Conservation (phyloP, 2,329 filamentous ascomycete species). For the Hansfordia pulvinata region DNA sequence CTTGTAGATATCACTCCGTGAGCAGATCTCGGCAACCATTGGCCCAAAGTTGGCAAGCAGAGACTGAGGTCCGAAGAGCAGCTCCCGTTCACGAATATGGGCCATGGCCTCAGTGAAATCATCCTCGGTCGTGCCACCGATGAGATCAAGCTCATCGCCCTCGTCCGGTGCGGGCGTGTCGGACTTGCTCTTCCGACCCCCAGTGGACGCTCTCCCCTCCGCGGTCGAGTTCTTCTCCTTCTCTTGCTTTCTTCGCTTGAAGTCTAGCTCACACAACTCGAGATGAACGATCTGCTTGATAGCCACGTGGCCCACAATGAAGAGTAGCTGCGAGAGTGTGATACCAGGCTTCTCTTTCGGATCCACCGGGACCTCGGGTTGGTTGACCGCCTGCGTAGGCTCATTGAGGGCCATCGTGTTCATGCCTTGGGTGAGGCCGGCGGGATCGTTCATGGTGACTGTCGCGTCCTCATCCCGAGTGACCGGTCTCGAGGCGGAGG, state of each 20-base stretch:
- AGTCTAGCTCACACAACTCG: slow-evolving; percentile 93
- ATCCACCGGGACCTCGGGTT: slow-evolving; percentile 20
- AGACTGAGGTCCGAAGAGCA: slow-evolving; percentile 67
- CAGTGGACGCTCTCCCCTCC: slow-evolving; percentile 14
- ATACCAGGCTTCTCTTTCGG: slow-evolving; percentile 56
- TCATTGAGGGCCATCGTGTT: slow-evolving; percentile 12
- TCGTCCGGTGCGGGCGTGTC: slow-evolving; percentile 38
- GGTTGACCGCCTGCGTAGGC: slow-evolving; percentile 17
- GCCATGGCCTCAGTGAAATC: slow-evolving; percentile 82
- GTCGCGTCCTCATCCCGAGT: slow-evolving; percentile 30
- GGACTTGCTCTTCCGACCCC: slow-evolving; percentile 16
- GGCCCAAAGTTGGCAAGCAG: slow-evolving; percentile 85
- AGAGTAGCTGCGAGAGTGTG: slow-evolving; percentile 78
- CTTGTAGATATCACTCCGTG: slow-evolving; percentile 83
- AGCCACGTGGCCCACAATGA: slow-evolving; percentile 90
- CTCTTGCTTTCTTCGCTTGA: slow-evolving; percentile 89
- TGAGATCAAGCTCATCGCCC: slow-evolving; percentile 85
- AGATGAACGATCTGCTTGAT: slow-evolving; percentile 99
- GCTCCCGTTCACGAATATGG: slow-evolving; percentile 71
- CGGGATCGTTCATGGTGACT: slow-evolving; percentile 13
- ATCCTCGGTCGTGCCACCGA: slow-evolving; percentile 90
- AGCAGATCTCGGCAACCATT: slow-evolving; percentile 83
- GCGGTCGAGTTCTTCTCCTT: slow-evolving; percentile 54
- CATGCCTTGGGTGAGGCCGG: slow-evolving; percentile 20
- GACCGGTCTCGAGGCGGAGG: slow-evolving; percentile 27